Conservation (phyloP, 2,329 filamentous ascomycete genomes). For the Paraphoma sp. region DNA sequence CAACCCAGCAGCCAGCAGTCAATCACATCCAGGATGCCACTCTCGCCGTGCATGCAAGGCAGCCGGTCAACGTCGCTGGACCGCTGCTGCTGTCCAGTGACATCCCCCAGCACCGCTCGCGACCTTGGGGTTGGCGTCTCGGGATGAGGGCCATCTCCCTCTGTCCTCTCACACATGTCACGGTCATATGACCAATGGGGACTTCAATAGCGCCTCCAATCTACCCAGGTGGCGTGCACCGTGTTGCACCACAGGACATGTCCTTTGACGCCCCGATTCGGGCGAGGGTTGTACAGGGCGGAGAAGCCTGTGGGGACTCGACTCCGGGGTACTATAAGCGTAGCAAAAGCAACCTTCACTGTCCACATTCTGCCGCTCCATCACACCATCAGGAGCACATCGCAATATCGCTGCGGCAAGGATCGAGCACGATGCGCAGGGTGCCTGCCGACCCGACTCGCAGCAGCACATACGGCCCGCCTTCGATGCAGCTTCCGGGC, state of each 20-base stretch:
- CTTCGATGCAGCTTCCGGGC: constrained; percentile 19
- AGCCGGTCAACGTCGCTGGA: not conserved
- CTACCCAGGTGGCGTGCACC: constrained; percentile 15
- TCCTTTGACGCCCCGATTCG: constrained; percentile 1
- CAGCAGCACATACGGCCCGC: constrained; percentile 23
- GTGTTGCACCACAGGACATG: constrained; percentile 27
- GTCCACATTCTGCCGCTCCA: constrained; percentile 8
- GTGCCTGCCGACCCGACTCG: constrained; percentile 14
- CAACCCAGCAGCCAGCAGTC: not conserved
- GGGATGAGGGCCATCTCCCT: constrained; percentile 17
- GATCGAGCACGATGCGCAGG: not conserved
- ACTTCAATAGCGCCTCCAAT: constrained; percentile 6
- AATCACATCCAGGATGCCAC: constrained; percentile 1
- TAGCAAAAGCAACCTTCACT: constrained; percentile 19
- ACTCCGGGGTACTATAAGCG: constrained; percentile 27
- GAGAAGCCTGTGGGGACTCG: constrained; percentile 23
- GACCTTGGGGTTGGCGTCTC: constrained; percentile 3
- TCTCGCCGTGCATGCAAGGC: constrained; percentile 1
- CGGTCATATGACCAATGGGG: constrained; percentile 22
- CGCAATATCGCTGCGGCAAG: constrained; percentile 18
- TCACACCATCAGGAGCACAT: constrained; percentile 8
- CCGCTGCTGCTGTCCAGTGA: not conserved
- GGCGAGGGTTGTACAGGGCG: constrained; percentile 1
- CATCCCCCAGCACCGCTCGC: constrained; percentile 1
- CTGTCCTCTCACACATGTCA: constrained; percentile 11